A percentile compares a stretch with the other conserved stretches of the same genome.
These are phyloP conservation scores for Macrophomina phaseolina DNA, from an alignment of 2,329 filamentous ascomycete species.

Conservation along the genomic window DNA sequence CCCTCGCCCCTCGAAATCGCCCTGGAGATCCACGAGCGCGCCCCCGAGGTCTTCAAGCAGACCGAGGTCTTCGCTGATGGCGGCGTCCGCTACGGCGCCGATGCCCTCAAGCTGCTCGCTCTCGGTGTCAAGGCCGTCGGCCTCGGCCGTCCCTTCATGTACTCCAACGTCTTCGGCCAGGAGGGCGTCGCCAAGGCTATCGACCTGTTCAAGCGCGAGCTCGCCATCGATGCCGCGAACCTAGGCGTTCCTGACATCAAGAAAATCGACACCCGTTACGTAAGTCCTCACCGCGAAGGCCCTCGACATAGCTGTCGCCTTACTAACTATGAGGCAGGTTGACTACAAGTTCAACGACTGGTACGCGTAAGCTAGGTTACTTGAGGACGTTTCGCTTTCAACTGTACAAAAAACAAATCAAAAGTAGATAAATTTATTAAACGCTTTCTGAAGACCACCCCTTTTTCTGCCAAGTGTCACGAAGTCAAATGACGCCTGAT, in stretches of 20 bases:
- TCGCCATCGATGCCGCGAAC: constrained; percentile 46
- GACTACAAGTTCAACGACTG: constrained; percentile 14
- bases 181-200: constrained; percentile 65
- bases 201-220: constrained; percentile 58
- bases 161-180: constrained; percentile 62
- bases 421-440: background rate
- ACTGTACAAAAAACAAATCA: background rate
- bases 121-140: constrained; percentile 50
- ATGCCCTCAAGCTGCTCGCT: constrained; percentile 46
- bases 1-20: constrained; percentile 76
- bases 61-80: constrained; percentile 50
- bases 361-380: constrained; percentile 1
- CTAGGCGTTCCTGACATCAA: constrained; percentile 40
- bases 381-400: background rate
- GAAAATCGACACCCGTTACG: constrained; percentile 32
- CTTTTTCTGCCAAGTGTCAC: background rate
- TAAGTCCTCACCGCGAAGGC: background rate
- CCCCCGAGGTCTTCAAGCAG: constrained; percentile 46
- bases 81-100: constrained; percentile 47
- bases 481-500: background rate
- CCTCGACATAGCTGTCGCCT: no score
- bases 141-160: constrained; percentile 59
- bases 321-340: background rate
- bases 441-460: background rate
- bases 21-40: constrained; percentile 71